Evolutionary conservation across 1,139 yeast species (phyloP).

Genomic region (Pichia sp.): DNA sequence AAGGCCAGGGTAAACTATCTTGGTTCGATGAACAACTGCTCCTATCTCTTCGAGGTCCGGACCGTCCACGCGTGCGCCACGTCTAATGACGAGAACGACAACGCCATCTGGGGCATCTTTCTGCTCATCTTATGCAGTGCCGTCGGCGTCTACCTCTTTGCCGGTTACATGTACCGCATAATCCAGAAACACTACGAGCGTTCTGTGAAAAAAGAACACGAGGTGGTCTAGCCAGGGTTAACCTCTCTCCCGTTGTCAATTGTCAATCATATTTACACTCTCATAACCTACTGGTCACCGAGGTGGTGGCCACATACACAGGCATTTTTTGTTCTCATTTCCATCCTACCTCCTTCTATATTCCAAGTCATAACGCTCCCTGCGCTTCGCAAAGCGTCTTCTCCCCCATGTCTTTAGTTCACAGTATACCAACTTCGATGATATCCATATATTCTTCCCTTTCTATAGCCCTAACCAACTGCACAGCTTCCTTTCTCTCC

Average conservation of each 20-base stretch:
- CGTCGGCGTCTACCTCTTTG: conserved; percentile 50
- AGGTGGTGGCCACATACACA: too few relatives aligned
- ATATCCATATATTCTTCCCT: too few relatives aligned
- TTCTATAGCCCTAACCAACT: too few relatives aligned
- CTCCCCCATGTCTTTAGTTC: too few relatives aligned
- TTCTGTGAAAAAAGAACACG: neutral
- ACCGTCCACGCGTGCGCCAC: conserved; percentile 90
- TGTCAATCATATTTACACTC: neutral
- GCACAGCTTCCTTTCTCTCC: too few relatives aligned
- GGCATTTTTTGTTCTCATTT: too few relatives aligned
- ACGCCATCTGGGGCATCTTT: conserved; percentile 60
- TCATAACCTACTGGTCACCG: too few relatives aligned
- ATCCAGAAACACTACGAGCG: conserved; percentile 20
- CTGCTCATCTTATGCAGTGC: conserved; percentile 52
- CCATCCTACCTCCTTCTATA: too few relatives aligned
- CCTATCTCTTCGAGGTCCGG: conserved; percentile 78
- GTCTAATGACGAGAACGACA: conserved; percentile 51
- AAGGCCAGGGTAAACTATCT: conserved; percentile 68
- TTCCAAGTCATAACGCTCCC: too few relatives aligned
- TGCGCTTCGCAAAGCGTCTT: too few relatives aligned
- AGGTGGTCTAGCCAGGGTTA: neutral
- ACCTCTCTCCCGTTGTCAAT: neutral
- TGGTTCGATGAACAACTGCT: conserved; percentile 72
- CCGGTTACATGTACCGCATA: conserved; percentile 47
- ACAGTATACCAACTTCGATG: too few relatives aligned